A percentile compares a stretch with the other conserved stretches of the same genome.
phyloP scores from a whole-genome alignment of 441 rosid genomes.

The Pelargonium australe region DNA sequence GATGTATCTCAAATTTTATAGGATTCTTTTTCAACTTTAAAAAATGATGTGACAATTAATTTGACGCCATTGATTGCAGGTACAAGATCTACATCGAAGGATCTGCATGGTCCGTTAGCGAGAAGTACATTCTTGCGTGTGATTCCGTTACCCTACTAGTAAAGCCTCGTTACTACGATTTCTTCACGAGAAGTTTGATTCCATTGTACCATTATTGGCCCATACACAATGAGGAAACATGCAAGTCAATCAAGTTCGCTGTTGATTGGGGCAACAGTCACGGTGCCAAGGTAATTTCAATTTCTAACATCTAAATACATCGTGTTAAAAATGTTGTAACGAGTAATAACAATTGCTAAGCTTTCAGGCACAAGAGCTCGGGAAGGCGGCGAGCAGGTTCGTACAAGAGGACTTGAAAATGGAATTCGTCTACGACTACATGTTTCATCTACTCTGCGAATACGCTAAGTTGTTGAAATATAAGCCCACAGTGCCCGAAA shows the following conservation, averaged over 20 bases:
- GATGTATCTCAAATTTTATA: too few relatives aligned
- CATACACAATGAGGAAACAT: slow-evolving; percentile 38
- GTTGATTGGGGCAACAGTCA: slow-evolving; percentile 77
- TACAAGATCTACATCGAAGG: slow-evolving; percentile 74
- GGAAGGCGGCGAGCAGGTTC: slow-evolving; percentile 50
- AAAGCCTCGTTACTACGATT: slow-evolving; percentile 55
- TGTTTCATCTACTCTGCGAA: slow-evolving; percentile 63
- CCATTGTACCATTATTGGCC: slow-evolving; percentile 85
- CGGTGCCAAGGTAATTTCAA: slow-evolving; percentile 39
- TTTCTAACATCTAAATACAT: too few relatives aligned
- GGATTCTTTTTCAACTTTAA: too few relatives aligned
- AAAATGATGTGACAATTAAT: too few relatives aligned
- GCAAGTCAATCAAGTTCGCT: slow-evolving; percentile 66
- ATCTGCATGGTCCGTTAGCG: slow-evolving; percentile 81
- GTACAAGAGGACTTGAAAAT: slow-evolving; percentile 55
- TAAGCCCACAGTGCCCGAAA: slow-evolving; percentile 39
- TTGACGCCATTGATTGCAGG: slow-evolving; percentile 19
- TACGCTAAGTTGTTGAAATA: slow-evolving; percentile 57
- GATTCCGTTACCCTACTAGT: slow-evolving; percentile 56
- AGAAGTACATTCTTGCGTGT: slow-evolving; percentile 73
- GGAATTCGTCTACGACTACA: slow-evolving; percentile 66
- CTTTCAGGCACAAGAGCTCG: slow-evolving; percentile 59
- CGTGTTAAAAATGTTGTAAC: too few relatives aligned
- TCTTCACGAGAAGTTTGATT: slow-evolving; percentile 59
- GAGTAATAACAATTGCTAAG: background rate